Conservation (phyloP, 2,329 filamentous ascomycete species). For the Claviceps paspali region DNA sequence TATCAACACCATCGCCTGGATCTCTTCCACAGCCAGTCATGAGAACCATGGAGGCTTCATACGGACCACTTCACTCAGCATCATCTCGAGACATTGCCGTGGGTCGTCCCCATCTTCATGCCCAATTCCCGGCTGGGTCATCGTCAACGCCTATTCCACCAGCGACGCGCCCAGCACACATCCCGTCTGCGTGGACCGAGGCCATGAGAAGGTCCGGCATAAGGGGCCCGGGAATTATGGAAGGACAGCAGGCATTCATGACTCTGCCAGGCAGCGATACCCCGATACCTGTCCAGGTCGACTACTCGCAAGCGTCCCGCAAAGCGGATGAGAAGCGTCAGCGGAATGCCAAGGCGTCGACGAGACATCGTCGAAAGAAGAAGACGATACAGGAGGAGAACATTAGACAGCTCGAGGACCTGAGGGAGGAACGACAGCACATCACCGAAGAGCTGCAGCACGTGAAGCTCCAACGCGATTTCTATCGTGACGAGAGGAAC, state of each 20-base stretch:
- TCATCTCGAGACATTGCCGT: slow-evolving; percentile 10
- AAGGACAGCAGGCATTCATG: slow-evolving; percentile 24
- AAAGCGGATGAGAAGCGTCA: slow-evolving; percentile 75
- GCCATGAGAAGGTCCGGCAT: slow-evolving; percentile 16
- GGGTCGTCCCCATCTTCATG: slow-evolving; percentile 7
- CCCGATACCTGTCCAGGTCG: slow-evolving; percentile 49
- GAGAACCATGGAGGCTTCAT: slow-evolving; percentile 10
- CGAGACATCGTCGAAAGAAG: slow-evolving; percentile 63
- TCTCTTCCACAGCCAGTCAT: slow-evolving; percentile 22
- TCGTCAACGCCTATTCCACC: slow-evolving; percentile 10
- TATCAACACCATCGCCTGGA: slow-evolving; percentile 15
- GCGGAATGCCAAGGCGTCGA: slow-evolving; percentile 73
- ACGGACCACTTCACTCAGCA: slow-evolving; percentile 11
- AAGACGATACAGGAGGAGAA: slow-evolving; percentile 72
- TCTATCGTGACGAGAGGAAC: slow-evolving; percentile 58
- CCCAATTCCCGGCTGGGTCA: slow-evolving; percentile 12
- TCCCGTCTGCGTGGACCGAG: slow-evolving; percentile 17
- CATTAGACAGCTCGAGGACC: slow-evolving; percentile 49
- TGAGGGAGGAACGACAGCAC: slow-evolving; percentile 55
- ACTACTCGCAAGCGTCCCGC: slow-evolving; percentile 67
- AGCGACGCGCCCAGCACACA: slow-evolving; percentile 10
- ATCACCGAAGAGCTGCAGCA: slow-evolving; percentile 38
- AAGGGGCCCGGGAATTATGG: slow-evolving; percentile 13
- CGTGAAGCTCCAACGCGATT: slow-evolving; percentile 49
- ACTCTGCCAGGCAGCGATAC: slow-evolving; percentile 22